Evolutionary conservation across 331 rosid species (phyloP).

Genomic region (Acacia pycnantha): DNA sequence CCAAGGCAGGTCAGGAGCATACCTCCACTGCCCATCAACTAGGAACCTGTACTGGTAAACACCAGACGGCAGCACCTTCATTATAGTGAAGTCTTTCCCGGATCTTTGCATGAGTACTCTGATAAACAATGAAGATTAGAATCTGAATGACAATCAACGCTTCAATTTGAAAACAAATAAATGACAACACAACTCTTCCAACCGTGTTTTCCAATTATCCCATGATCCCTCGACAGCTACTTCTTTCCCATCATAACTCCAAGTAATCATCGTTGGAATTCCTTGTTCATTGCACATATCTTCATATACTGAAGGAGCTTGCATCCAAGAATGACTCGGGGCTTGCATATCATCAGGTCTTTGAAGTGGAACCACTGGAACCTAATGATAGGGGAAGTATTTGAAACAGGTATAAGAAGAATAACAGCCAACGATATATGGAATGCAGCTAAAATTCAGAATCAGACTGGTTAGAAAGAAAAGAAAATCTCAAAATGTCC

Average conservation of each 20-base stretch:
- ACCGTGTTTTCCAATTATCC: conserved; percentile 96
- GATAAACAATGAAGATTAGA: conserved; percentile 43
- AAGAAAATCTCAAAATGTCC: conserved; percentile 18
- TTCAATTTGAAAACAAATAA: conserved; percentile 23
- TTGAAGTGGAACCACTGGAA: conserved; percentile 75
- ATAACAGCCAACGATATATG: conserved; percentile 23
- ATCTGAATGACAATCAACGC: conserved; percentile 15
- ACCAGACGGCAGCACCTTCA: conserved; percentile 94
- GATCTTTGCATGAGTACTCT: conserved; percentile 85
- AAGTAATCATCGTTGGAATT: conserved; percentile 91
- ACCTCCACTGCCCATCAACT: conserved; percentile 91
- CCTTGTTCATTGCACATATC: conserved; percentile 68
- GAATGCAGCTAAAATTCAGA: conserved; percentile 21
- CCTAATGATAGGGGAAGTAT: conserved; percentile 46
- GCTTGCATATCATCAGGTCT: conserved; percentile 78
- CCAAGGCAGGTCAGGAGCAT: conserved; percentile 76
- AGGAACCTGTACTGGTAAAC: conserved; percentile 91
- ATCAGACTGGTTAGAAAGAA: conserved; percentile 15
- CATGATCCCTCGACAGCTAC: conserved; percentile 94
- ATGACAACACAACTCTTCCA: background rate
- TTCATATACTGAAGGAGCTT: conserved; percentile 57
- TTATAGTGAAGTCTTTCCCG: conserved; percentile 87
- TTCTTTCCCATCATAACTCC: conserved; percentile 86
- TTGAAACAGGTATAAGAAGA: conserved; percentile 9
- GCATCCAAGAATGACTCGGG: conserved; percentile 71